Evolutionary conservation across 2,329 filamentous ascomycete species (phyloP).

Genomic region (Iodosphaeria phyllophila): DNA sequence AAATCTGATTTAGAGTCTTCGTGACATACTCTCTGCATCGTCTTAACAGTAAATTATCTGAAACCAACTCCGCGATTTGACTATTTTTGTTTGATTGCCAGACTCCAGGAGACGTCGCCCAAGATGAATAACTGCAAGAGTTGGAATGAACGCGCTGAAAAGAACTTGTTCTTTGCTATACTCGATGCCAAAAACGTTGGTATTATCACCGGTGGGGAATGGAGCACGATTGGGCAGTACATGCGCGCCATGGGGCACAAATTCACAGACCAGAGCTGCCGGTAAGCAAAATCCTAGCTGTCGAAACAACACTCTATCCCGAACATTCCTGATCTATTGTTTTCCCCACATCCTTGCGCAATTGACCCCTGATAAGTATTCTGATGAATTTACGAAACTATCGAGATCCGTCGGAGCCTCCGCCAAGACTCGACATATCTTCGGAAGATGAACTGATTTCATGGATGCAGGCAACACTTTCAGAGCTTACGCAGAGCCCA

Average conservation of each 20-base stretch:
- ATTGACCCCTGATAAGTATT: too few species aligned
- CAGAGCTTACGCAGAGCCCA: conserved; percentile 37
- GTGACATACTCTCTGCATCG: too few species aligned
- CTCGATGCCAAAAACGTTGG: conserved; percentile 43
- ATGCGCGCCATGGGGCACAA: conserved; percentile 41
- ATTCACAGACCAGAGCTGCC: conserved; percentile 45
- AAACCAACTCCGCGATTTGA: too few species aligned
- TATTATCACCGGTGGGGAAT: conserved; percentile 42
- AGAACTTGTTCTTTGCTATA: conserved; percentile 45
- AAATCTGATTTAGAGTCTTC: too few species aligned
- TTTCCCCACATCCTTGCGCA: conserved; percentile 1
- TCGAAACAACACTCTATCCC: conserved; percentile 1
- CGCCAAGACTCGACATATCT: not conserved
- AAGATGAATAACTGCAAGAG: conserved; percentile 41
- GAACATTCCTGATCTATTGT: not conserved
- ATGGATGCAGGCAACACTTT: conserved; percentile 33
- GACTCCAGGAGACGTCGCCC: too few species aligned
- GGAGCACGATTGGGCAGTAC: conserved; percentile 40
- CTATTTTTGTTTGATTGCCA: too few species aligned
- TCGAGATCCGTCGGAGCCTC: conserved; percentile 1
- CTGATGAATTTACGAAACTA: too few species aligned
- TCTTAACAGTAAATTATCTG: too few species aligned
- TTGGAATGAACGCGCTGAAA: conserved; percentile 42
- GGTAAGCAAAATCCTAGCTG: conserved; percentile 23
- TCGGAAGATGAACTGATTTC: not conserved